phyloP scores from a whole-genome alignment of 768 basidiomycete species.

The Rhizopogon vesiculosus region DNA sequence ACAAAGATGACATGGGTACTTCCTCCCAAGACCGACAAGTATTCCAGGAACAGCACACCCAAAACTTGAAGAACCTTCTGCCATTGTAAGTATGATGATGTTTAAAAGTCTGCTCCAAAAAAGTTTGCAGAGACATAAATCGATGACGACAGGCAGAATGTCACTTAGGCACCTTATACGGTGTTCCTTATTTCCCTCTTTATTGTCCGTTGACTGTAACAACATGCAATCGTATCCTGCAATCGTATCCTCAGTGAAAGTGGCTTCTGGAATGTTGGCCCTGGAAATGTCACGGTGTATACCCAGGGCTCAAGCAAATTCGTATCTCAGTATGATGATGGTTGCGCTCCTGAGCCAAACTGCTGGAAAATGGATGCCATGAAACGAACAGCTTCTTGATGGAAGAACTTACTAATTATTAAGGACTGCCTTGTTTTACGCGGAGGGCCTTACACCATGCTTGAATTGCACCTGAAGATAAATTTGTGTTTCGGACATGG shows the following conservation, averaged over 20 bases:
- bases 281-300: conserved; percentile 26
- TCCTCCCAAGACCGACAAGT: too few relatives aligned
- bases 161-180: too few relatives aligned
- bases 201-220: background rate
- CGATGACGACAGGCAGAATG: too few relatives aligned
- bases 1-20: too few relatives aligned
- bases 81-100: too few relatives aligned
- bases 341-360: background rate
- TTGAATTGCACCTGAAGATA: background rate
- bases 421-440: background rate
- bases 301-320: background rate
- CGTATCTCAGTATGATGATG: background rate
- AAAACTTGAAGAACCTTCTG: too few relatives aligned
- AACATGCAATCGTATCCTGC: conserved; percentile 13
- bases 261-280: conserved; percentile 25
- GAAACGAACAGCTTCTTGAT: background rate
- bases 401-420: background rate
- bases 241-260: conserved; percentile 18
- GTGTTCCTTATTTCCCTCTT: too few relatives aligned
- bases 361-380: background rate
- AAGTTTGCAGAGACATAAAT: too few relatives aligned
- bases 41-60: too few relatives aligned
- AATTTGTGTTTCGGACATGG: background rate
- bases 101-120: too few relatives aligned
- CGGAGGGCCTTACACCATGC: background rate